Evolutionary conservation across 2,329 filamentous ascomycete genomes (phyloP), one percentile per base, ranked within the genome.

Genomic region (Gaeumannomyces sp.): DNA sequence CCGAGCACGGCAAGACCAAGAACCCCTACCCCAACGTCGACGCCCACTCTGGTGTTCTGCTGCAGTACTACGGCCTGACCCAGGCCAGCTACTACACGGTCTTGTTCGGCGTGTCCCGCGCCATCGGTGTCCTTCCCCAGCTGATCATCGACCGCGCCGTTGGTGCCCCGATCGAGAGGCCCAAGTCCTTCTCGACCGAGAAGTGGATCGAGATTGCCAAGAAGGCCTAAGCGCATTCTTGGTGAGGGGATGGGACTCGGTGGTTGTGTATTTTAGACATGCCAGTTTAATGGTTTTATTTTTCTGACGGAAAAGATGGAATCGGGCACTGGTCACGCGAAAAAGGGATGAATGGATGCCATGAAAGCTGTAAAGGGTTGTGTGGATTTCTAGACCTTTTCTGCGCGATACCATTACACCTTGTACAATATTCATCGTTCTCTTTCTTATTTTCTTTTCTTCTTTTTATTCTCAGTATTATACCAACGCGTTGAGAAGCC

Each of bases 71-170:
- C 83, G 95, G 95, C 76, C 85, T 99, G 78, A 98, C 91, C 69
- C 94, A 99, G 87, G 91, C 95, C 81, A 98, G 89, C 90, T 99
- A 96, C 90, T 99, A 99, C 91, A 99, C 95, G 69, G 95, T 99
- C 69, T 91, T 99, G 77, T 99, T 99, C 81, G 95, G 95, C 88
- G 95, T 99, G 59, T 97, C 93, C 72, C 92, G 95, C 78, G 95
- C 95, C 72, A 92, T 99, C 74, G 95, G 95, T 89, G 95, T 99
- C 72, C 90, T 99, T 75, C 95, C 95, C 74, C 95, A 99, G 87
- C 88, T 99, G 78, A 99, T 99, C 86, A 97, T 99, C 76, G 95
- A 99, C 88, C 94, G 95, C 78, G 95, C 94, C 72, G 86, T 97
- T 71, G 95, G 95, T 77, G 91, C 93, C 72, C 95, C 95, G 72